Evolutionary conservation across 2,329 filamentous ascomycete species (phyloP).

Genomic region (Penicillium aurantiogriseum): DNA sequence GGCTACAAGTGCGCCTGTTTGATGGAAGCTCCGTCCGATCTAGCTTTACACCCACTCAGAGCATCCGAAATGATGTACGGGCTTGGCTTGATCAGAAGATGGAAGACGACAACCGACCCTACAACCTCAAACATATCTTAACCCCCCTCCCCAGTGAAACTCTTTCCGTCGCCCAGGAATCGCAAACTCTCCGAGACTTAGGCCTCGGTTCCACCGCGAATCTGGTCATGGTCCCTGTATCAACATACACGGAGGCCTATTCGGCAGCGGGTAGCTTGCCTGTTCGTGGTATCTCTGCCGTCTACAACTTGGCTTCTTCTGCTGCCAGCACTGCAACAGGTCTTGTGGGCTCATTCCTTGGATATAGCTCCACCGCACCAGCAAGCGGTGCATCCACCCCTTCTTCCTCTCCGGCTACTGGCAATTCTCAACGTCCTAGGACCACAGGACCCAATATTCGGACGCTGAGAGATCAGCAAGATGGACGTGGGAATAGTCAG

Average conservation of each 20-base stretch:
- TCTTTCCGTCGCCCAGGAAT: conserved; percentile 74
- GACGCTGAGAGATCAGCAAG: conserved; percentile 55
- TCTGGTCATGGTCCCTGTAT: conserved; percentile 73
- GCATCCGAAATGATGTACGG: conserved; percentile 66
- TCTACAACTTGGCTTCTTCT: conserved; percentile 45
- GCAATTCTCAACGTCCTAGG: conserved; percentile 16
- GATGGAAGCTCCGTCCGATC: conserved; percentile 77
- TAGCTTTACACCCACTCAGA: conserved; percentile 65
- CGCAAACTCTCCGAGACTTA: conserved; percentile 64
- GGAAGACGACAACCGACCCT: conserved; percentile 61
- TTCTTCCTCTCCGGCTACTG: conserved; percentile 5
- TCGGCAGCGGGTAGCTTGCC: conserved; percentile 39
- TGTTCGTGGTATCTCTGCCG: conserved; percentile 42
- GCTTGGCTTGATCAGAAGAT: conserved; percentile 71
- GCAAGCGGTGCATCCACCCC: conserved; percentile 14
- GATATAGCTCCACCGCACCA: conserved; percentile 33
- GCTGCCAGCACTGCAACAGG: conserved; percentile 44
- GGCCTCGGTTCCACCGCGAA: conserved; percentile 77
- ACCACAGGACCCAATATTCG: conserved; percentile 43
- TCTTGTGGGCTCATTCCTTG: conserved; percentile 46
- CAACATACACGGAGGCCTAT: conserved; percentile 61
- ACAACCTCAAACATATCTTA: conserved; percentile 80
- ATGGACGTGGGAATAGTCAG: conserved; percentile 61
- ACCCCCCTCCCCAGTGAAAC: conserved; percentile 72
- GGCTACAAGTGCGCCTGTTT: conserved; percentile 76